These are phyloP conservation scores for Tremella yokohamensis DNA, from an alignment of 768 basidiomycete genomes.

Conservation along the genomic window DNA sequence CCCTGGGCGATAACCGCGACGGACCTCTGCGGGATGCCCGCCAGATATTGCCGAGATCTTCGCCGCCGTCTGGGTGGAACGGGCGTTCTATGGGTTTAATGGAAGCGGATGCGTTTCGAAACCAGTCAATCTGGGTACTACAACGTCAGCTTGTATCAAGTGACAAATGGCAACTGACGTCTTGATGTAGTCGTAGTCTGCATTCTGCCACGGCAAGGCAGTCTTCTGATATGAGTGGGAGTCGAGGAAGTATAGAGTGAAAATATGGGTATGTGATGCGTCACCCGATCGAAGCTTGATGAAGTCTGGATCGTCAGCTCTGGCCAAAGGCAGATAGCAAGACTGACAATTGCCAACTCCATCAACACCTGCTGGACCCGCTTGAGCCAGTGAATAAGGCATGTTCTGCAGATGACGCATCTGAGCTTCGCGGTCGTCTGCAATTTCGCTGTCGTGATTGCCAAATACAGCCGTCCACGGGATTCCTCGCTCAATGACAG, in stretches of 20 bases:
- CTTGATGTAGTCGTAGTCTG: constrained; percentile 82
- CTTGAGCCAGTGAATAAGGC: constrained; percentile 77
- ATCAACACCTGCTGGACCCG: constrained; percentile 77
- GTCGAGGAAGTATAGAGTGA: constrained; percentile 88
- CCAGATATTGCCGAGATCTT: constrained; percentile 69
- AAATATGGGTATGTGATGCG: constrained; percentile 76
- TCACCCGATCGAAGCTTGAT: constrained; percentile 80
- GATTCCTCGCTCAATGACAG: constrained; percentile 68
- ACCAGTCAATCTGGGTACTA: constrained; percentile 84
- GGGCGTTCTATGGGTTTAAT: constrained; percentile 76
- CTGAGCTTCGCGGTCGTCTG: constrained; percentile 60
- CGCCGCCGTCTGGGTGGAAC: constrained; percentile 70
- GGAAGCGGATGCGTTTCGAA: constrained; percentile 69
- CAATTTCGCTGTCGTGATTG: constrained; percentile 69
- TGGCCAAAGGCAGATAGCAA: background rate
- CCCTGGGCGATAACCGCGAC: constrained; percentile 49
- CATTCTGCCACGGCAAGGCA: constrained; percentile 60
- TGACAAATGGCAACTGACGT: constrained; percentile 55
- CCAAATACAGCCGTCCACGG: constrained; percentile 90
- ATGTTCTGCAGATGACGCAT: constrained; percentile 65
- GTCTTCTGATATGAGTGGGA: constrained; percentile 60
- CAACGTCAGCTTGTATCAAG: background rate
- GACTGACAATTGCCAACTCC: constrained; percentile 75
- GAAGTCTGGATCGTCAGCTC: constrained; percentile 54
- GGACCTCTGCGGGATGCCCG: constrained; percentile 1